phyloP scores from a whole-genome alignment of 2,329 filamentous ascomycete genomes.

The Beauveria varroae region DNA sequence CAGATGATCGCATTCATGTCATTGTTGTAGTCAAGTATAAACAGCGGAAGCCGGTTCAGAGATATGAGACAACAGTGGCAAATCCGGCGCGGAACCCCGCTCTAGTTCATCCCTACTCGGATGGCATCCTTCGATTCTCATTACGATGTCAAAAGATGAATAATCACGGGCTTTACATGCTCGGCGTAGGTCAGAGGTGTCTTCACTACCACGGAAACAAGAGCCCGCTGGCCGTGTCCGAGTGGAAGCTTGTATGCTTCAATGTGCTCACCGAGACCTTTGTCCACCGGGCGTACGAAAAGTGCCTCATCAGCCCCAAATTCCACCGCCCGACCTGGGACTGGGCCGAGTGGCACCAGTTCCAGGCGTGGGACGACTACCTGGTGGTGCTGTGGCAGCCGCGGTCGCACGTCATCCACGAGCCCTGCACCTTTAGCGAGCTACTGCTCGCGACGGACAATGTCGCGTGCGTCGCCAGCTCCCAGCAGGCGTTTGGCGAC shows the following conservation, averaged over 20 bases:
- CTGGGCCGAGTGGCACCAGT: constrained; percentile 11
- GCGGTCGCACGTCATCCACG: constrained; percentile 11
- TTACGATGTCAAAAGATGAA: constrained; percentile 10
- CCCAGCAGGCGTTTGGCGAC: not conserved
- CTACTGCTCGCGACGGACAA: constrained; percentile 6
- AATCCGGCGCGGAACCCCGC: not conserved
- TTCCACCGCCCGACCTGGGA: constrained; percentile 9
- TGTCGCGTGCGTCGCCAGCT: constrained; percentile 1
- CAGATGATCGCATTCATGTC: constrained; percentile 5
- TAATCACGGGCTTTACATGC: constrained; percentile 7
- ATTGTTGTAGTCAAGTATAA: constrained; percentile 7
- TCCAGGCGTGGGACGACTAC: constrained; percentile 12
- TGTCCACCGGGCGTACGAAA: not conserved
- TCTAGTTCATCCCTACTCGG: not conserved
- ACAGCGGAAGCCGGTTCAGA: not conserved
- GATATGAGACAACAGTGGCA: constrained; percentile 2
- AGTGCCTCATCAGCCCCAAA: constrained; percentile 7
- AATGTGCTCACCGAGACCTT: constrained; percentile 9
- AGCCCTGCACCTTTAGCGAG: constrained; percentile 8
- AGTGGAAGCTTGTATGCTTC: constrained; percentile 9
- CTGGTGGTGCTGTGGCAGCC: constrained; percentile 12
- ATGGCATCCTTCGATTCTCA: constrained; percentile 7
- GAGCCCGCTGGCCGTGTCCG: not conserved
- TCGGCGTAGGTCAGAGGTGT: not conserved
- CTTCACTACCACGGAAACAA: constrained; percentile 6